Base-by-base conservation (phyloP, 2,329 filamentous ascomycete genomes). In the Didymellaceae sp. region DNA sequence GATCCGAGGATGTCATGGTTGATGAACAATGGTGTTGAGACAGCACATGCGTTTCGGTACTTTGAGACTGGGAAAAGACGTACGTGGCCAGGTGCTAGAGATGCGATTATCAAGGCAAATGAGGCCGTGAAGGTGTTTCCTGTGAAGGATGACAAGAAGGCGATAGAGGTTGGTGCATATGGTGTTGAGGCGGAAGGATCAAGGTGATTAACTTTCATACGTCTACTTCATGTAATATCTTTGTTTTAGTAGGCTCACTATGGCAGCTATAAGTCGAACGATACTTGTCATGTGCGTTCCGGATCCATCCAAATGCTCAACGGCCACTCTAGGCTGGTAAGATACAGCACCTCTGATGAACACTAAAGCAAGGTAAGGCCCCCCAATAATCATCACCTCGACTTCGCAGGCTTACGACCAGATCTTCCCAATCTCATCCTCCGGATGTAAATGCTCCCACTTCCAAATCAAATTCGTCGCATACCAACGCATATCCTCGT, bases 61-160 rank as follows among this genome's bases (percentile, higher is more conserved):
- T 75, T 75, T 45, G 69, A 74, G 14, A 57, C 54, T 10, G 68
- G 67, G 10, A 67, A 66, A 52, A 59, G 57, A 25, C 47, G 65
- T 50, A 70, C 53, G 24, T 58, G 56, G 58, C 35, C 41, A 10
- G 55, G 58, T 6, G 57, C 54, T 10, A 48, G 57, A 26, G 55
- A 58, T 2, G 50, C 55, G 4, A 58, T 61, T 18, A 37, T 56
- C 28, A 42, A 38, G 45, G 52, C 41, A 24, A 57, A 55, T 38
- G 54, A 55, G 52, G 45, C 43, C 14, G 49, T 57, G 21, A 55
- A 54, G 32, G 37, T 43, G 3, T 59, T 41, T 31, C 57, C 51
- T 7, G 16, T 59, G 1, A 54, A 47, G 41, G 44, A 51, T 10
- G 31, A 35, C 22, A 44, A 28, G 13, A 21, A n/a, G 32, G 41